Evolutionary conservation across 805 yeast genomes (phyloP).

Genomic region (Vanderwaltozyma verrucispora): DNA sequence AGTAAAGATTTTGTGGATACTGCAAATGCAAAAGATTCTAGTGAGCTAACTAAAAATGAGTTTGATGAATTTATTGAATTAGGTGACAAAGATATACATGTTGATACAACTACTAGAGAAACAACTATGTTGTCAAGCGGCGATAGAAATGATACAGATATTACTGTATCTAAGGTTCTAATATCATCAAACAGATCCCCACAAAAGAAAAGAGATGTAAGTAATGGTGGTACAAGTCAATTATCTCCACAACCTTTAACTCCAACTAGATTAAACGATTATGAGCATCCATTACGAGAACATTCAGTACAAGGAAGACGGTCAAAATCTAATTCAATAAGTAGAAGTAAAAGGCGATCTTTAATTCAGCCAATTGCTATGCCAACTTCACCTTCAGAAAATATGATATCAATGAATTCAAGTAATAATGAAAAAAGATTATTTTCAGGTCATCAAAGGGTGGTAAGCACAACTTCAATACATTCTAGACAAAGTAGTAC

Average conservation of each 20-base stretch:
- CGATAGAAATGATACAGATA: too few relatives aligned
- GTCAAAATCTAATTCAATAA: constrained; percentile 6
- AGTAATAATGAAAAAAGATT: neutral
- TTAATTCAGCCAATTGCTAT: constrained; percentile 21
- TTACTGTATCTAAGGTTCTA: too few relatives aligned
- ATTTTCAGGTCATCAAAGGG: neutral
- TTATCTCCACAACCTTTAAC: constrained; percentile 1
- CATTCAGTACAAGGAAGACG: neutral
- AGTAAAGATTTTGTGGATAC: neutral
- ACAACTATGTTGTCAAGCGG: neutral
- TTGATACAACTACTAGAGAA: constrained; percentile 29
- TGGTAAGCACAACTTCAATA: constrained; percentile 13
- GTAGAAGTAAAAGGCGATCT: constrained; percentile 17
- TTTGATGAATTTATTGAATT: constrained; percentile 31
- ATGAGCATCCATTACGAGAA: constrained; percentile 1
- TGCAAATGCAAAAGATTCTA: too few relatives aligned
- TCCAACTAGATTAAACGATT: neutral
- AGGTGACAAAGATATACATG: constrained; percentile 25
- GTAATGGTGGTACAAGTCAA: neutral
- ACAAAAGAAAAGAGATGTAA: neutral
- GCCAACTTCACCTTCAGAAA: constrained; percentile 10
- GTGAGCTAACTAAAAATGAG: constrained; percentile 6
- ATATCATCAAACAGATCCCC: neutral
- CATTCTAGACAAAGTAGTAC: constrained; percentile 13
- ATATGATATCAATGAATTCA: neutral